Percentiles rank a stretch among this genome's conserved stretches.
Conservation (phyloP, 176 grass and related monocot genomes). For the Aegilops umbellulata region DNA sequence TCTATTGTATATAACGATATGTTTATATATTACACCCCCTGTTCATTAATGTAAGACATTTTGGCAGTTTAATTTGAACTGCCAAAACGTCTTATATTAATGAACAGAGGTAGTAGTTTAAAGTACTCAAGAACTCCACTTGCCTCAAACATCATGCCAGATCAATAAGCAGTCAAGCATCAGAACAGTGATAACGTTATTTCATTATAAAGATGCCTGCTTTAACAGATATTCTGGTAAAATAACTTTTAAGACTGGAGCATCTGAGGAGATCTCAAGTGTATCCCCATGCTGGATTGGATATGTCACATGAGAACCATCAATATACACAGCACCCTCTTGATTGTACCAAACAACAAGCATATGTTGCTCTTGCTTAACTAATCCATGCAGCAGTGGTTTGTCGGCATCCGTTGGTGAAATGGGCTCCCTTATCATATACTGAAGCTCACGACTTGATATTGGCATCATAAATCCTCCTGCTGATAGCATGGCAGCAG, state of each 20-base stretch:
- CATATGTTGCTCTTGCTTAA: constrained; percentile 56
- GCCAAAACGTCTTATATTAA: no score
- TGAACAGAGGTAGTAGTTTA: neutral
- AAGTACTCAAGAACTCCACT: constrained; percentile 11
- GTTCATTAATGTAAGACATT: no score
- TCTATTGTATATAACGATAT: neutral
- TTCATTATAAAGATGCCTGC: constrained; percentile 34
- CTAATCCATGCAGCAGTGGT: constrained; percentile 63
- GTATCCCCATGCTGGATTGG: constrained; percentile 75
- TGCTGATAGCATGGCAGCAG: constrained; percentile 88
- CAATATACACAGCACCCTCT: constrained; percentile 77
- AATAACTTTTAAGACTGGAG: constrained; percentile 76
- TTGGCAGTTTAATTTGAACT: neutral
- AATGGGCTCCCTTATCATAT: constrained; percentile 95
- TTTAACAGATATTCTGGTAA: constrained; percentile 56
- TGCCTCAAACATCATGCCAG: constrained; percentile 8
- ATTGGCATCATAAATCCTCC: constrained; percentile 83
- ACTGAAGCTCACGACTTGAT: constrained; percentile 73
- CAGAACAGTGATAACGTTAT: neutral
- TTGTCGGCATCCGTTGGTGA: constrained; percentile 38
- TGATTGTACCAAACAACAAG: constrained; percentile 68
- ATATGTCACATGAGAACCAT: constrained; percentile 74
- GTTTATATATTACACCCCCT: neutral
- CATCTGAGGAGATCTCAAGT: constrained; percentile 66
- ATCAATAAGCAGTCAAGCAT: constrained; percentile 17